Percentiles rank a stretch among this genome's conserved stretches.
Evolutionary conservation across 441 rosid genomes (phyloP).

Genomic region (Melastoma candidum): DNA sequence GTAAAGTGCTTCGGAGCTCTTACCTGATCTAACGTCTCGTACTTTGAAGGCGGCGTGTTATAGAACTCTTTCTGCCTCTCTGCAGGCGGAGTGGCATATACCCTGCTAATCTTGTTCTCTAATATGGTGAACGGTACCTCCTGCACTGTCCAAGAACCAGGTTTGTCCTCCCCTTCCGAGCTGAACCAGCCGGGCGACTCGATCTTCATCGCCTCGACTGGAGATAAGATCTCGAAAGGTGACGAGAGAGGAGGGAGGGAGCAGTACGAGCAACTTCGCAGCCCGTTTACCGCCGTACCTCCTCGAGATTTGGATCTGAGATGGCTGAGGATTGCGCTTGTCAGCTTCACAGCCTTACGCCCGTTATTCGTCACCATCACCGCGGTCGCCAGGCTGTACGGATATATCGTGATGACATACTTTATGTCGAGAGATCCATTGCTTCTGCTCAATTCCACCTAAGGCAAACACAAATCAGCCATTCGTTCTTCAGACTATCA

Average conservation of each 20-base stretch:
- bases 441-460: conserved; percentile 70
- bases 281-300: conserved; percentile 58
- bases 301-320: conserved; percentile 51
- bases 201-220: conserved; percentile 68
- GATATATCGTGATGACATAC: conserved; percentile 65
- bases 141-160: conserved; percentile 65
- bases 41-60: conserved; percentile 77
- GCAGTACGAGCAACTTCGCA: conserved; percentile 58
- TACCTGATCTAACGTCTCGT: conserved; percentile 95
- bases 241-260: conserved; percentile 67
- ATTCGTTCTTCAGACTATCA: not conserved
- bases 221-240: conserved; percentile 68
- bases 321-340: conserved; percentile 69
- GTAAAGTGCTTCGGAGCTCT: not conserved
- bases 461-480: conserved; percentile 8
- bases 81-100: conserved; percentile 66
- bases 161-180: conserved; percentile 57
- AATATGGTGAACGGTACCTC: conserved; percentile 50
- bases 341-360: conserved; percentile 47
- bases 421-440: conserved; percentile 53
- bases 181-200: conserved; percentile 64
- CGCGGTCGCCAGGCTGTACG: conserved; percentile 70
- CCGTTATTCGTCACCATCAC: conserved; percentile 72
- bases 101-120: conserved; percentile 64
- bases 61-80: conserved; percentile 68